Evolutionary conservation across 352 stramenopile genomes (phyloP).

Genomic region (Aphanomyces cochlioides): DNA sequence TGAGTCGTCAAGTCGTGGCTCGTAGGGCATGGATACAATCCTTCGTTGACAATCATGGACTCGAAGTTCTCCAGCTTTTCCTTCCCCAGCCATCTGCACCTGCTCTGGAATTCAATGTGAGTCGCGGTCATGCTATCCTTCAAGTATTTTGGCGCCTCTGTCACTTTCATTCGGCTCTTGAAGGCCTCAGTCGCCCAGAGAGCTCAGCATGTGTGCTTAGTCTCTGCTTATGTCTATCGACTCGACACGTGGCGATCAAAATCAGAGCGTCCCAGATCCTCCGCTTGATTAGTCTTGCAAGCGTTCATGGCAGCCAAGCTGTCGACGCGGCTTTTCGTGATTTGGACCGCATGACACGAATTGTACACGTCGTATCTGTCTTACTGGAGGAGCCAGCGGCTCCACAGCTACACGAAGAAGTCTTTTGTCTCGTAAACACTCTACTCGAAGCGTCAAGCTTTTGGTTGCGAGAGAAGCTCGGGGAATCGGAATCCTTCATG

Average conservation of each 20-base stretch:
- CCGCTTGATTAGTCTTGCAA: not conserved
- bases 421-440: not conserved
- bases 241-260: not conserved
- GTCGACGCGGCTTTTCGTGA: not conserved
- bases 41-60: not conserved
- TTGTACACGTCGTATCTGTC: not conserved
- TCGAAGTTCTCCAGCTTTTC: not conserved
- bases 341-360: not conserved
- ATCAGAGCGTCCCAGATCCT: not conserved
- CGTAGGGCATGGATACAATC: not conserved
- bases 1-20: not conserved
- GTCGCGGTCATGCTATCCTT: not conserved
- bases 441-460: not conserved
- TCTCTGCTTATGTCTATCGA: not conserved
- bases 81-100: conserved; percentile 1
- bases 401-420: not conserved
- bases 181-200: not conserved
- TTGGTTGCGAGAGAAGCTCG: too few relatives aligned
- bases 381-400: not conserved
- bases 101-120: conserved; percentile 9
- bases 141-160: conserved; percentile 5
- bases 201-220: not conserved
- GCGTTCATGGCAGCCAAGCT: not conserved
- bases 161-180: not conserved
- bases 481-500: too few relatives aligned